Conservation (phyloP, 495 filamentous ascomycete species). For the Trichoderma reesei region DNA sequence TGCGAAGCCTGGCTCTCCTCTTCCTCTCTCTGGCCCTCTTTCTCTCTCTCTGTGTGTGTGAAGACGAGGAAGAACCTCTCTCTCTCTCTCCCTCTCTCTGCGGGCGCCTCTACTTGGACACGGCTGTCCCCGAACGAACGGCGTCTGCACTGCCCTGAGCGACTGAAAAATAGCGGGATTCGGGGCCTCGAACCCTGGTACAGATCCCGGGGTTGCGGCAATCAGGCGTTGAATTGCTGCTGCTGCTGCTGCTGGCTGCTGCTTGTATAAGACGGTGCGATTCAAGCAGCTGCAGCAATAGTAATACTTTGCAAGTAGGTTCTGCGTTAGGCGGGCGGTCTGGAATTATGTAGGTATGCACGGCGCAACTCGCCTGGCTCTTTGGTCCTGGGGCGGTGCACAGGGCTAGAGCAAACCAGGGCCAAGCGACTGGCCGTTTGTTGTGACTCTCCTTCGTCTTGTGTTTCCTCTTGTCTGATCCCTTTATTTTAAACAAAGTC, state of each 20-base stretch:
- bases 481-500: no score
- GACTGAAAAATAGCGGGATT: background rate
- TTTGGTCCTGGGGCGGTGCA: background rate
- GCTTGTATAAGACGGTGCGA: no score
- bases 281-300: no score
- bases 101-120: background rate
- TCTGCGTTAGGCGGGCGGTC: background rate
- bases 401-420: background rate
- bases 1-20: no score
- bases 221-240: no score
- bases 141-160: background rate
- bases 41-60: background rate
- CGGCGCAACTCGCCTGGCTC: no score
- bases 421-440: background rate
- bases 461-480: background rate
- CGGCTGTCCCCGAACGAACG: background rate
- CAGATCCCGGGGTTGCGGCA: slow-evolving; percentile 14
- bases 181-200: slow-evolving; percentile 5
- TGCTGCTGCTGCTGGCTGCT: no score
- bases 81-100: background rate
- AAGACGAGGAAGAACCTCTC: no score
- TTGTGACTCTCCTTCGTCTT: background rate
- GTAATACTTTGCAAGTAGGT: no score
- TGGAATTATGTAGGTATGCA: slow-evolving; percentile 4
- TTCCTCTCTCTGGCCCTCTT: background rate